These are phyloP conservation scores for Cladophialophora chaetospira DNA, from an alignment of 2,329 filamentous ascomycete species.

Conservation along the genomic window DNA sequence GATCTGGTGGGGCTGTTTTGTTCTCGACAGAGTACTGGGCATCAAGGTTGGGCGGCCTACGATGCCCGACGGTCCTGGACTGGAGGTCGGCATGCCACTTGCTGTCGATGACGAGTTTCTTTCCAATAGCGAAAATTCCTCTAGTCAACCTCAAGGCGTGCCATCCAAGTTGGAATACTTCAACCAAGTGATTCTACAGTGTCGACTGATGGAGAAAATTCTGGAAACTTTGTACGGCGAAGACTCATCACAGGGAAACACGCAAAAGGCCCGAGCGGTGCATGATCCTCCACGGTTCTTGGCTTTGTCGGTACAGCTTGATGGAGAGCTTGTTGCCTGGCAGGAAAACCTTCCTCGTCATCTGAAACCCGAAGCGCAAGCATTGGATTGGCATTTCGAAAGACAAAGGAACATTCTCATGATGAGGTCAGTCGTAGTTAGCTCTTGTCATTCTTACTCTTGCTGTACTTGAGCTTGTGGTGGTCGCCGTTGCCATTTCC, in stretches of 20 bases:
- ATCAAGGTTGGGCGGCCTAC: slow-evolving; percentile 7
- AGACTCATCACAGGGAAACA: not conserved
- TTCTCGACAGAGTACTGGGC: slow-evolving; percentile 3
- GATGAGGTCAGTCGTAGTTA: not conserved
- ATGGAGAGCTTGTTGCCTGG: slow-evolving; percentile 4
- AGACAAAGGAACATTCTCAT: slow-evolving; percentile 3
- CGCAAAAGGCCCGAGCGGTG: not conserved
- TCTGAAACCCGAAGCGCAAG: slow-evolving; percentile 1
- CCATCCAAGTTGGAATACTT: slow-evolving; percentile 9
- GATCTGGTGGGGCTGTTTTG: slow-evolving; percentile 8
- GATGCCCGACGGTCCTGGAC: slow-evolving; percentile 3
- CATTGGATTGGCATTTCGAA: slow-evolving; percentile 6
- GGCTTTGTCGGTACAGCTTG: slow-evolving; percentile 4
- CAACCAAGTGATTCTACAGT: slow-evolving; percentile 7
- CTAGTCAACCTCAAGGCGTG: not conserved
- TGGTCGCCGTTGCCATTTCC: too few species aligned
- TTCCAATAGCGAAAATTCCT: not conserved
- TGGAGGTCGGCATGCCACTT: slow-evolving; percentile 5
- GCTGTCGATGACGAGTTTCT: slow-evolving; percentile 9
- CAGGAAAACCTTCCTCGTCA: not conserved
- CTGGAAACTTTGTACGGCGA: slow-evolving; percentile 1
- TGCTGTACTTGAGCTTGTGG: too few species aligned
- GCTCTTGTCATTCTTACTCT: not conserved
- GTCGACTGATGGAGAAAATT: slow-evolving; percentile 8
- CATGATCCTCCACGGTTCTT: slow-evolving; percentile 1